Base-by-base conservation (phyloP, 441 rosid genomes). In the Pelargonium hybrid region DNA sequence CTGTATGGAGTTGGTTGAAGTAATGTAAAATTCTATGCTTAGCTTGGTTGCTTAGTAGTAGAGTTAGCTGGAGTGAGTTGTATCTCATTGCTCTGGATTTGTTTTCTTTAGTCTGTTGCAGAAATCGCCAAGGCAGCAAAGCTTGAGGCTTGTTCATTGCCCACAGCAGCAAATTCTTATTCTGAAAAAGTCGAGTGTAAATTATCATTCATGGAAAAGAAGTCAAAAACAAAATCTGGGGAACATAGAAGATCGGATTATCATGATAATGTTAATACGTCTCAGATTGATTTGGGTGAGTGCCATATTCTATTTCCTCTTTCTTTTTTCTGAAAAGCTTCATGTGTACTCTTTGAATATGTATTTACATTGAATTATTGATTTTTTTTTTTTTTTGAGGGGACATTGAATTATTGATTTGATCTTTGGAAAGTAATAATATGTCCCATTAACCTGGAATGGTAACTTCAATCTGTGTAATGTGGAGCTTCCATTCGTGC, bases 111-210 rank as follows among this genome's bases (percentile, higher is more conserved):
- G 99, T 97, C 92, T 69, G 88, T 94, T 31, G 84, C 77, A 69
- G 96, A 92, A 83, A 87, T 94, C 76, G 82, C 76, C 29, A 92
- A 87, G 83, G 88, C 96, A 70, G 83, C 85, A 25, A 92, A 83
- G 82, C 82, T 56, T 14, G 96, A 92, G 82, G 92, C 97, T 73
- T 76, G 72, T 75, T 72, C 80, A 37, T 80, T 94, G 77, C 91
- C 88, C 11, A 67, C 69, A 23, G 73, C 68, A 77, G 91, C 94
- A 67, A 78, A 87, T 75, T 86, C 84, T 66, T 71, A 76, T 71
- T 74, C 77, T 66, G 73, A 66, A 67, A 78, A 65, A 69, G 83
- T 90, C 18, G 84, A 80, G 83, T 78, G 84, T 78, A 80, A 73
- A 81, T 77, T 83, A 70, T 66, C 82, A 65, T 77, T 74, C 34